Percentiles rank a stretch among this genome's conserved stretches.
phyloP scores from a whole-genome alignment of 192 early-diverging fungal genomes.

The Dissophora ornata region DNA sequence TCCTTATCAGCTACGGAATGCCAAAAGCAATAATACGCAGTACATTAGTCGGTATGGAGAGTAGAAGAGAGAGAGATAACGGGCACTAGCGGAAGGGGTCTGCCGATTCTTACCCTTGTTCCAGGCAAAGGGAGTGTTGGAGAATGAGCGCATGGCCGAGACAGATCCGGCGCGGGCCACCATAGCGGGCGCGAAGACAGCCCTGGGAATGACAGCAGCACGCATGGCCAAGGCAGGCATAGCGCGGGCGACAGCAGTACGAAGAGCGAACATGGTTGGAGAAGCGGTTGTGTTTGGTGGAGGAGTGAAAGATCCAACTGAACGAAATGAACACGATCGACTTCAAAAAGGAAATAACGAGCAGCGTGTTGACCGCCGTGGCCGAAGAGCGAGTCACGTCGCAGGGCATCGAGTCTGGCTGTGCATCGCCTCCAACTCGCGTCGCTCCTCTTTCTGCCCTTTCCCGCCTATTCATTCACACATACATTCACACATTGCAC shows the following conservation, averaged over 20 bases:
- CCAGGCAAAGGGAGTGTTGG: conserved; percentile 35
- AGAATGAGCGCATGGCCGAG: conserved; percentile 34
- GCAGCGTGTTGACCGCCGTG: neutral
- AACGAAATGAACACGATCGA: neutral
- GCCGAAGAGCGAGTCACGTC: neutral
- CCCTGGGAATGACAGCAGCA: conserved; percentile 30
- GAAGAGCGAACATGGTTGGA: conserved; percentile 42
- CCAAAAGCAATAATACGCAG: no score
- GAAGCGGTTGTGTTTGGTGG: neutral
- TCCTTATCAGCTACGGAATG: conserved; percentile 31
- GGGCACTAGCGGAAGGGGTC: no score
- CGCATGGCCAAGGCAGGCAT: conserved; percentile 55
- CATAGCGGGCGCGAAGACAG: conserved; percentile 27
- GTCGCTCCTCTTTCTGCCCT: neutral
- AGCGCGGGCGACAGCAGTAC: conserved; percentile 43
- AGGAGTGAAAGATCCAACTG: neutral
- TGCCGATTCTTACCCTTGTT: conserved; percentile 50
- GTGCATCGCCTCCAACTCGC: neutral
- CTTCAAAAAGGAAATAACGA: conserved; percentile 21
- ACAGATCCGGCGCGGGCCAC: conserved; percentile 37
- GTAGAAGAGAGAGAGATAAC: no score
- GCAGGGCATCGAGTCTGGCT: no score
- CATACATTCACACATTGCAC: no score
- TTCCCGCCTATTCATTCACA: neutral
- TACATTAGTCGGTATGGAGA: no score